Evolutionary conservation across 2,329 filamentous ascomycete species (phyloP), one percentile per base, ranked within the genome.

Genomic region (Ophiostoma fasciatum): DNA sequence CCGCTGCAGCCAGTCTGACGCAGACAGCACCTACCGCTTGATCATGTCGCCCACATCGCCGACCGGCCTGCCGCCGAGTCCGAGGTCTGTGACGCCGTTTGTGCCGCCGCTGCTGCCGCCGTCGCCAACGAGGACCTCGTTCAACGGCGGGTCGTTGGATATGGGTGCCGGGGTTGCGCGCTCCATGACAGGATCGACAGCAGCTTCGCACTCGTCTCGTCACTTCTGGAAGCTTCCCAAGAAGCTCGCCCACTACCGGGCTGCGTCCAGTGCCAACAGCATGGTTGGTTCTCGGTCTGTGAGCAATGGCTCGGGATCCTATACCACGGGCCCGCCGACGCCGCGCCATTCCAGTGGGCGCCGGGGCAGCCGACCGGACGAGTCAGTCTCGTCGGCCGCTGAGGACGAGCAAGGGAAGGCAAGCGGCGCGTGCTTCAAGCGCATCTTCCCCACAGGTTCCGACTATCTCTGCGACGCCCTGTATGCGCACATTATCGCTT

Each of bases 401-500:
- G 28, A 31, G 12, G 23, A 30, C 5, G 30, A 33, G 5, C 20
- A 35, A 15, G 34, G 22, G 30, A 35, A 28, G 18, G 33, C 19
- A 14, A 18, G 22, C 19, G 39, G 39, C 7, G 25, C 36, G 0
- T 47, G 50, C 1, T 56, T 75, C 38, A 60, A 62, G 41, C 62
- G 61, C 36, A 61, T 74, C 34, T 74, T 75, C 47, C 61, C 64
- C 1, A 46, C 51, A 3, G 68, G 62, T 17, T 63, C 64, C 3
- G 65, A 71, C 42, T 64, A 67, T 44, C 60, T 73, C 6, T 72
- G 69, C 46, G 68, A 74, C 35, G 66, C 69, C 0, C 51, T 75
- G 6, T 74, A 74, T 46, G 70, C 70, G 0, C 69, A 75, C 45
- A 56, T 74, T 8, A 52, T 74, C 4, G 69, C 66, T 0, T 73